Percentiles rank a stretch among this genome's conserved stretches.
Conservation (phyloP, 257 asterid genomes). For the Gardenia jasminoides region DNA sequence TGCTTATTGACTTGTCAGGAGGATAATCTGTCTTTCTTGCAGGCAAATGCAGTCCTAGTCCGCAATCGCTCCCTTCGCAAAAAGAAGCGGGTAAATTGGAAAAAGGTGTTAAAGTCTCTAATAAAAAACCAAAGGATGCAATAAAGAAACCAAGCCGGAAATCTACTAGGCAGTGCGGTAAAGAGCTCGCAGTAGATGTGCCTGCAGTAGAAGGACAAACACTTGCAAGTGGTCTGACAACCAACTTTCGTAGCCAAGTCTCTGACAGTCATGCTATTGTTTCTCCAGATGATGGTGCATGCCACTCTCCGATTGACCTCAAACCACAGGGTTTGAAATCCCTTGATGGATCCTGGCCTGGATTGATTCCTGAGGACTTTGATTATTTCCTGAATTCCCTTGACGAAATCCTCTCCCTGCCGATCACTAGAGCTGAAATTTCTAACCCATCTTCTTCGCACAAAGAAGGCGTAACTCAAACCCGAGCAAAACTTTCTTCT, state of each 20-base stretch:
- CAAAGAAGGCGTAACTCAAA: slow-evolving; percentile 19
- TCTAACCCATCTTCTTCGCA: slow-evolving; percentile 1
- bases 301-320: neutral
- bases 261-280: neutral
- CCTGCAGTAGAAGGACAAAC: neutral
- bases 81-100: neutral
- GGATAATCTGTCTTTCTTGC: neutral
- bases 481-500: slow-evolving; percentile 32
- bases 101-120: neutral
- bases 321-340: neutral
- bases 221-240: neutral
- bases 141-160: neutral
- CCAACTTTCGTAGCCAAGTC: neutral
- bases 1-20: neutral
- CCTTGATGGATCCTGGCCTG: slow-evolving; percentile 10
- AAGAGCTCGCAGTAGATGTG: neutral
- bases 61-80: neutral
- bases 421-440: slow-evolving; percentile 12
- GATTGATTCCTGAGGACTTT: slow-evolving; percentile 27
- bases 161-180: neutral
- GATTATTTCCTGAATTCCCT: slow-evolving; percentile 41
- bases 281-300: slow-evolving; percentile 5
- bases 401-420: slow-evolving; percentile 30
- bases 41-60: slow-evolving; percentile 9
- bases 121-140: slow-evolving; percentile 2